These are phyloP conservation scores for Aspergillus sp. DNA, from an alignment of 2,329 filamentous ascomycete genomes.

Conservation along the genomic window DNA sequence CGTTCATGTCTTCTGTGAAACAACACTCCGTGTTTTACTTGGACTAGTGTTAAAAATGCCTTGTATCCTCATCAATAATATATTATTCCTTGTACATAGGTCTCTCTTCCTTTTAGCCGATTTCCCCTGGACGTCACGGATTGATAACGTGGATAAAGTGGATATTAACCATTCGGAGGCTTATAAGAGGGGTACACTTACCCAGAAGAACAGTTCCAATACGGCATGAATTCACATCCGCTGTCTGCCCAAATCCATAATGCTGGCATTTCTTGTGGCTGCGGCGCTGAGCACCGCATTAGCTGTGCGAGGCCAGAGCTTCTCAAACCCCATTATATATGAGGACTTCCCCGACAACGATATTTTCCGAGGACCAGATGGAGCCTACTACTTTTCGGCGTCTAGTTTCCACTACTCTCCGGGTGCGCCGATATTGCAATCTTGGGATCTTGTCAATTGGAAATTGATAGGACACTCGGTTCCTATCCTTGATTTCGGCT, in stretches of 20 bases:
- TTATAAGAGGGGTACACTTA: neutral
- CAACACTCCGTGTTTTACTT: too few relatives aligned
- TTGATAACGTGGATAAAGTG: neutral
- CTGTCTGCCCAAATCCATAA: neutral
- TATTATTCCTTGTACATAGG: neutral
- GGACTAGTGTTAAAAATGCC: too few relatives aligned
- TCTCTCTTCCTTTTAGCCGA: neutral
- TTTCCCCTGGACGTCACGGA: neutral
- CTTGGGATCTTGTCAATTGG: conserved; percentile 56
- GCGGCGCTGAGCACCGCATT: neutral
- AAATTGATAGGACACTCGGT: conserved; percentile 46
- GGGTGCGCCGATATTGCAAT: conserved; percentile 55
- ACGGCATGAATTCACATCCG: neutral
- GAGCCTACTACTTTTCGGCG: conserved; percentile 52
- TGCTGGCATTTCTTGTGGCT: neutral
- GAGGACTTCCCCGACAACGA: conserved; percentile 57
- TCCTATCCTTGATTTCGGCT: conserved; percentile 45
- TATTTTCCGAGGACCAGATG: conserved; percentile 50
- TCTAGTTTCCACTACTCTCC: conserved; percentile 58
- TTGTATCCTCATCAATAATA: too few relatives aligned
- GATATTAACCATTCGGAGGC: neutral
- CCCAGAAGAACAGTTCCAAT: neutral
- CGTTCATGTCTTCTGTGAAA: too few relatives aligned
- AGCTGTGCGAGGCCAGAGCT: neutral
- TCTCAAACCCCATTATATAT: conserved; percentile 54